These are phyloP conservation scores for Mrakia frigida DNA, from an alignment of 768 basidiomycete species.

Conservation along the genomic window DNA sequence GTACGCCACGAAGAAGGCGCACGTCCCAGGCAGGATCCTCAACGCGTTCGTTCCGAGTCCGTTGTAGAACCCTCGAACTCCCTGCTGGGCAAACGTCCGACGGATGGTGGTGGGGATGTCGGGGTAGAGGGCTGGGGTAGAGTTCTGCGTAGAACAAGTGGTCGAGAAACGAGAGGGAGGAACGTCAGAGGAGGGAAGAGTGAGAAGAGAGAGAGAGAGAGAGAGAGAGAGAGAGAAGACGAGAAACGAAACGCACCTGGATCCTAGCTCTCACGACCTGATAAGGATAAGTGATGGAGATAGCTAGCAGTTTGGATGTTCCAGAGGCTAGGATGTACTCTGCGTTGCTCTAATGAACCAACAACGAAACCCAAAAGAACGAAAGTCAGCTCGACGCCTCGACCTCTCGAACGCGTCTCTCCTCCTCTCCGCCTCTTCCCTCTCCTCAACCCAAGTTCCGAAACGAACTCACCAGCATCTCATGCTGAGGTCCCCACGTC, in stretches of 20 bases:
- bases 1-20: conserved; percentile 96
- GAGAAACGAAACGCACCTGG: conserved; percentile 56
- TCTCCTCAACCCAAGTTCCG: neutral
- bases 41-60: conserved; percentile 91
- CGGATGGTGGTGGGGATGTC: conserved; percentile 74
- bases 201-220: conserved; percentile 8
- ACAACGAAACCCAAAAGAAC: neutral
- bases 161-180: neutral
- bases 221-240: neutral
- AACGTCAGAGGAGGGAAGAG: conserved; percentile 6
- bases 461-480: conserved; percentile 67
- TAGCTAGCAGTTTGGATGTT: conserved; percentile 76
- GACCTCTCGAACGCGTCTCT: neutral
- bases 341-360: conserved; percentile 64
- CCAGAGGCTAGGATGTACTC: conserved; percentile 91
- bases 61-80: conserved; percentile 81
- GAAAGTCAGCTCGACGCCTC: neutral
- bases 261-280: conserved; percentile 92
- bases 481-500: conserved; percentile 64
- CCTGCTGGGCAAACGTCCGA: conserved; percentile 75
- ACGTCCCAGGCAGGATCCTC: conserved; percentile 91
- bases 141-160: neutral
- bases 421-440: neutral
- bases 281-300: conserved; percentile 87
- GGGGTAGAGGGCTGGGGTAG: conserved; percentile 55